Evolutionary conservation across 495 filamentous ascomycete species (phyloP), one percentile per base, ranked within the genome.

Genomic region (Elaphomyces granulatus): DNA sequence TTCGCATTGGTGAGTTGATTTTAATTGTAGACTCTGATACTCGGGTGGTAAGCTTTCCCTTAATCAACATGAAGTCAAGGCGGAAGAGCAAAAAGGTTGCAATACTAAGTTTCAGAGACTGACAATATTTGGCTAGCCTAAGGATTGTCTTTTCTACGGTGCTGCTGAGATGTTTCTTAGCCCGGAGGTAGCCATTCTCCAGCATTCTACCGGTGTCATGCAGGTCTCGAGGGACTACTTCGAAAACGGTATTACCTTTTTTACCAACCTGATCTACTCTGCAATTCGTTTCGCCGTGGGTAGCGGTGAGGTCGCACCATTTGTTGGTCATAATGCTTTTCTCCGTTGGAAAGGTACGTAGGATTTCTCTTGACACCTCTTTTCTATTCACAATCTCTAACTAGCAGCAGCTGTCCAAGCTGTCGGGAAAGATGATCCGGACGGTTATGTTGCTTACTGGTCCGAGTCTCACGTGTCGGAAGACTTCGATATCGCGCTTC

Each of bases 1-100:
- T 83, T 43, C 78, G 81, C 40, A 61, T 87, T 40, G 81, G 81
- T 41, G 81, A 87, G 53, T 81, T 83, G 55, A 85, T 87, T 45
- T 63, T 87, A 20, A 47, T 73, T 36, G 70, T 86, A 48, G 79
- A 83, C 58, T 81, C 77, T 3, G 80, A 85, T 55, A 85, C 80
- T 20, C 76, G 80, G 54, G 79, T 85, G 10, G 41, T 43, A 33
- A 37, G 4, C 34, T 34, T 9, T 30, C n/a, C n/a, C n/a, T n/a
- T n/a, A n/a, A n/a, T n/a, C n/a, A n/a, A n/a, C n/a, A n/a, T n/a
- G n/a, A n/a, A n/a, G n/a, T n/a, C n/a, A n/a, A n/a, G n/a, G n/a
- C n/a, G n/a, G n/a, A n/a, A n/a, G n/a, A n/a, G 2, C 15, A 17
- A 7, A 12, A 30, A 17, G 8, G 15, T 6, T 23, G 34, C 18